A percentile compares a stretch with the other conserved stretches of the same genome.
Evolutionary conservation across 129 eudicot genomes (phyloP).

Genomic region (Artemisia tridentata): DNA sequence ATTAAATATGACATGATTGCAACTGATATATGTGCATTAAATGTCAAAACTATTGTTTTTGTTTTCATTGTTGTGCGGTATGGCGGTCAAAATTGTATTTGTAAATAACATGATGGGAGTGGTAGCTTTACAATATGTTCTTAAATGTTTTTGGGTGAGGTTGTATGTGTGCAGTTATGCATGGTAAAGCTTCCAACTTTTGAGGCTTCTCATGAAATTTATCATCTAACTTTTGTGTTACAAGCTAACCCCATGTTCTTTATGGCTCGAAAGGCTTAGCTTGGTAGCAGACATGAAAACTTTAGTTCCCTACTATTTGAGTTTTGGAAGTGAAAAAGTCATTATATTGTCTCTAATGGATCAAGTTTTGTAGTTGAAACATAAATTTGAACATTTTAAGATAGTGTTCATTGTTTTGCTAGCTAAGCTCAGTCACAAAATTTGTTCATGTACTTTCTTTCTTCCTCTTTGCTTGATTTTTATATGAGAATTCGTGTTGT

Average conservation of each 20-base stretch:
- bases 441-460: neutral
- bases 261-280: slow-evolving; percentile 10
- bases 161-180: too few species aligned
- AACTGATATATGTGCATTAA: too few species aligned
- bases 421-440: neutral
- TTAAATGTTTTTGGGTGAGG: too few species aligned
- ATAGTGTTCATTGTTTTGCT: slow-evolving; percentile 18
- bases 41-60: too few species aligned
- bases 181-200: too few species aligned
- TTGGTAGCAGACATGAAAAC: neutral
- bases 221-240: slow-evolving; percentile 1
- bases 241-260: slow-evolving; percentile 28
- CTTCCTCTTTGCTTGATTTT: slow-evolving; percentile 9
- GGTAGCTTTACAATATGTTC: too few species aligned
- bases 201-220: too few species aligned
- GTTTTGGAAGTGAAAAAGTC: neutral
- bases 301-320: too few species aligned
- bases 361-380: slow-evolving; percentile 11
- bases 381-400: slow-evolving; percentile 5
- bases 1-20: too few species aligned
- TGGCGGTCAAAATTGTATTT: too few species aligned
- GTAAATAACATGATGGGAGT: too few species aligned
- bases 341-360: slow-evolving; percentile 19
- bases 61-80: too few species aligned
- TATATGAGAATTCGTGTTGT: slow-evolving; percentile 15